Evolutionary conservation across 2,329 filamentous ascomycete genomes (phyloP).

Genomic region (Apiospora malaysiana): DNA sequence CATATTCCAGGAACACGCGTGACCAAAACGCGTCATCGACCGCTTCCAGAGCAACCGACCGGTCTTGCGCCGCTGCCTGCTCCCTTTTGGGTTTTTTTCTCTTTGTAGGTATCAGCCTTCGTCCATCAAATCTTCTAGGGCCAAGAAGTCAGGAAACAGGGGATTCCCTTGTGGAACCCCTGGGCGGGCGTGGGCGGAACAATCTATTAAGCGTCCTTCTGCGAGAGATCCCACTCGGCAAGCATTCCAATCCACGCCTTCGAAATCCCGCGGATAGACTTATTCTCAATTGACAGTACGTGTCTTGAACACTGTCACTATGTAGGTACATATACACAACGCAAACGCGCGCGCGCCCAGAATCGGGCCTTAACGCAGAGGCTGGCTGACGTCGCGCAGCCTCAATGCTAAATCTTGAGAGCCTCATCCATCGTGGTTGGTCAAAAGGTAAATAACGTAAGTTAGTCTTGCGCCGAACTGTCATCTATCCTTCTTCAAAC

Average conservation of each 20-base stretch:
- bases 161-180: not conserved
- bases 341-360: not conserved
- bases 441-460: not conserved
- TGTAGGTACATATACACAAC: too few relatives aligned
- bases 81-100: too few relatives aligned
- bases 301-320: not conserved
- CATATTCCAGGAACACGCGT: not conserved
- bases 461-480: not conserved
- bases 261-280: not conserved
- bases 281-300: not conserved
- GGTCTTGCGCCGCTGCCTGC: not conserved
- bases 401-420: not conserved
- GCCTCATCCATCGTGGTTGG: not conserved
- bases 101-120: not conserved
- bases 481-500: not conserved
- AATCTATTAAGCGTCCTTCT: not conserved
- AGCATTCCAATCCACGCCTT: conserved; percentile 9
- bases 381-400: not conserved
- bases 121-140: not conserved
- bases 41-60: conserved; percentile 9
- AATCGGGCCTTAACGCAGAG: not conserved
- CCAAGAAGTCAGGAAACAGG: not conserved
- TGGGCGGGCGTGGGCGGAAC: not conserved
- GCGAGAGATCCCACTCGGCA: not conserved
- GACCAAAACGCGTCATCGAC: not conserved